Base-by-base conservation (phyloP, 2,329 filamentous ascomycete species). In the Didymella segeticola region DNA sequence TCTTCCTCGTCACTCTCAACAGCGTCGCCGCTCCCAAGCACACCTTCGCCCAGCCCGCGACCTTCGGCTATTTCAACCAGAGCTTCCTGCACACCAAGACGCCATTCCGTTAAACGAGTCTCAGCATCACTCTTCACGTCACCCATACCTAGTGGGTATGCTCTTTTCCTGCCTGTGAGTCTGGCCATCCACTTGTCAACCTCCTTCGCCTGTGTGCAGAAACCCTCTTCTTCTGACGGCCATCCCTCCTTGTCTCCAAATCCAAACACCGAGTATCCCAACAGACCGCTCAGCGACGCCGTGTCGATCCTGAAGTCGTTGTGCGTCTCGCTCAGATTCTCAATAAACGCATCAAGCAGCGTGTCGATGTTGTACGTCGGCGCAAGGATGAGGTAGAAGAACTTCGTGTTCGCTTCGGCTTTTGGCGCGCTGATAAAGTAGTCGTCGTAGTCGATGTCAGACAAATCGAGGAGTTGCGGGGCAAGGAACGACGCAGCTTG, bases 131-230 rank as follows among this genome's bases (percentile, higher is more conserved):
- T 82, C 75, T 92, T 96, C 52, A 89, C 84, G 74, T 98, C 92
- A 2, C 89, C 91, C 82, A 93, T 88, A 4, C 95, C 95, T 6
- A 98, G 79, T 0, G 93, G 93, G 66, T 89, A 98, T 1, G 91
- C 93, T 69, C 93, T 83, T 77, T 93, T 96, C 57, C 89, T 85
- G 1, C 85, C 88, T 0, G 93, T 96, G 67, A 99, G 77, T 71
- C 92, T 96, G n/a, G 93, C 92, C 89, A 99, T 90, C 93, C 95
- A 98, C 71, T 87, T 92, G 72, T 99, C 93, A 3, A 96, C 81
- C 63, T 96, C 88, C 68, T 88, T 90, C 1, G 93, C 93, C 72
- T 98, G 93, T 58, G 91, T 92, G 72, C 93, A 97, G 76, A 93
- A 99, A 0, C 93, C 93, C 64, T 95, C 90, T 54, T 88, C 85